Evolutionary conservation across 768 basidiomycete genomes (phyloP).

Genomic region (Sporobolomyces pararoseus): DNA sequence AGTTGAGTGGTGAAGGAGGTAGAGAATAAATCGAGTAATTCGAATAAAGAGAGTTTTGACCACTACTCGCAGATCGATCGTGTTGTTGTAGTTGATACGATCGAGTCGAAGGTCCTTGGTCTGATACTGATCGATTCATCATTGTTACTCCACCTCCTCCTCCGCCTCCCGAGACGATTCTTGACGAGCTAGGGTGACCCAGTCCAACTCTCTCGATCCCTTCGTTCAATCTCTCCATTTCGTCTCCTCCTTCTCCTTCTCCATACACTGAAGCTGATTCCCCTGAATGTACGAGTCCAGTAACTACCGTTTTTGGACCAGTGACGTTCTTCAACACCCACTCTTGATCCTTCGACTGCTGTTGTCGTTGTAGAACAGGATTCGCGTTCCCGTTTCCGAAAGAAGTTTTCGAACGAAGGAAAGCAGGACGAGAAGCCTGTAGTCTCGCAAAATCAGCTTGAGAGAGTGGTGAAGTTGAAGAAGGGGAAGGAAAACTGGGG

Average conservation of each 20-base stretch:
- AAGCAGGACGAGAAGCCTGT: slow-evolving; percentile 11
- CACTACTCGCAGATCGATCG: background rate
- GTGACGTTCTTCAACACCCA: slow-evolving; percentile 10
- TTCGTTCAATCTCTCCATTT: background rate
- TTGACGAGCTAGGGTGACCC: background rate
- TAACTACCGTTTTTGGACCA: background rate
- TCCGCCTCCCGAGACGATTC: background rate
- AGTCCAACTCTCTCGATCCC: background rate
- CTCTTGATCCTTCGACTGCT: background rate
- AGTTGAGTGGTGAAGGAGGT: slow-evolving; percentile 13
- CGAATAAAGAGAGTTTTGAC: background rate
- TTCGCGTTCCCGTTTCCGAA: background rate
- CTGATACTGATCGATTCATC: slow-evolving; percentile 4
- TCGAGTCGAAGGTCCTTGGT: slow-evolving; percentile 12
- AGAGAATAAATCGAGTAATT: slow-evolving; percentile 34
- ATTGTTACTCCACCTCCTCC: too few relatives aligned
- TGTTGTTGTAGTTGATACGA: background rate
- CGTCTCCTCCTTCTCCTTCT: background rate
- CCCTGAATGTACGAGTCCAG: background rate
- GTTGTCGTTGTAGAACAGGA: background rate
- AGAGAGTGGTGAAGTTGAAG: background rate
- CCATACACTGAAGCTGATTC: background rate
- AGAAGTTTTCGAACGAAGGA: slow-evolving; percentile 7
- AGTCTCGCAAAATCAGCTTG: slow-evolving; percentile 11
- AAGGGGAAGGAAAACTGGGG: background rate